Percentiles rank a stretch among this genome's conserved stretches.
phyloP scores from a whole-genome alignment of 768 basidiomycete genomes.

The Rossbeevera mucosa region DNA sequence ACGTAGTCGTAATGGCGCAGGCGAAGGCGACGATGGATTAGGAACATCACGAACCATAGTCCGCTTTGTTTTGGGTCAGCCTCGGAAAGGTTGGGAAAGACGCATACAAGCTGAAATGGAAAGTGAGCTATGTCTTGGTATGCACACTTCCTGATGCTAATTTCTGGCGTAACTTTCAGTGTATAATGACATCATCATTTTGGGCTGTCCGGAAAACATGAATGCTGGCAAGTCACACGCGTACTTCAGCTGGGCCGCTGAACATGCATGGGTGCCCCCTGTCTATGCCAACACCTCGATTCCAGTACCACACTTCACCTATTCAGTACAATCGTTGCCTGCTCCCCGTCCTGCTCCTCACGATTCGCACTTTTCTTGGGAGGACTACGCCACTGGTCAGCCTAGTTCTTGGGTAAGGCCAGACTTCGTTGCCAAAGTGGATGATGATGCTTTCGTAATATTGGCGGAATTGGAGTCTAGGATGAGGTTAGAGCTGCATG shows the following conservation, averaged over 20 bases:
- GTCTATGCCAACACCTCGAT: slow-evolving; percentile 49
- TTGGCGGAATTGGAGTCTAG: slow-evolving; percentile 91
- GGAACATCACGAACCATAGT: slow-evolving; percentile 83
- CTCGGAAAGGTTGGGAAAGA: slow-evolving; percentile 72
- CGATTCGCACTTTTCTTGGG: slow-evolving; percentile 59
- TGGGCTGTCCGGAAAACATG: slow-evolving; percentile 91
- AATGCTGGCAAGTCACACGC: slow-evolving; percentile 89
- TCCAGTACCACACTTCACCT: slow-evolving; percentile 52
- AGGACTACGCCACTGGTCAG: slow-evolving; percentile 40
- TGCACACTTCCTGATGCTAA: background rate
- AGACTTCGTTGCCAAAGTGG: slow-evolving; percentile 90
- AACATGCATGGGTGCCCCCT: slow-evolving; percentile 87
- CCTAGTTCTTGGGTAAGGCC: slow-evolving; percentile 74
- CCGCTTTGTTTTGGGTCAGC: slow-evolving; percentile 85
- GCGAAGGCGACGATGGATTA: slow-evolving; percentile 58
- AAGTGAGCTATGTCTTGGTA: slow-evolving; percentile 47
- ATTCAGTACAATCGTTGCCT: slow-evolving; percentile 52
- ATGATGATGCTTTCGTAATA: slow-evolving; percentile 95
- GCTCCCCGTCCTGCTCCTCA: slow-evolving; percentile 66
- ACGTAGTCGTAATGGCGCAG: slow-evolving; percentile 71
- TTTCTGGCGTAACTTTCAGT: slow-evolving; percentile 37
- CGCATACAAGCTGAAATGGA: slow-evolving; percentile 86
- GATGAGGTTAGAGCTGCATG: slow-evolving; percentile 70
- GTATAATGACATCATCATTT: slow-evolving; percentile 81
- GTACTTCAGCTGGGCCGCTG: slow-evolving; percentile 90